Conservation (phyloP, 1,139 yeast genomes). For the Yamadazyma taylorii region DNA sequence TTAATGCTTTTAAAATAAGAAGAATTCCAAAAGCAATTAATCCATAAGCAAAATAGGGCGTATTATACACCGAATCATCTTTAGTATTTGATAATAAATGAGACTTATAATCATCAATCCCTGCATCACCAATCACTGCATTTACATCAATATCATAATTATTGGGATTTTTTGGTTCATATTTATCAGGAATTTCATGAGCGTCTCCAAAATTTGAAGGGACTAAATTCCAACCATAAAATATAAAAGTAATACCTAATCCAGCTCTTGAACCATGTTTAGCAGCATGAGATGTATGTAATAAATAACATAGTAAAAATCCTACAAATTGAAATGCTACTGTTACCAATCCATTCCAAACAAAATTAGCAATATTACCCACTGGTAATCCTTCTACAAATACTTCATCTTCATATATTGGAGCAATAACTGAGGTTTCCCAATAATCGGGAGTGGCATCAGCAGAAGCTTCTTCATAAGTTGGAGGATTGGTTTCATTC, state of each 20-base stretch:
- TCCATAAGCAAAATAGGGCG: slow-evolving; percentile 55
- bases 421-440: slow-evolving; percentile 86
- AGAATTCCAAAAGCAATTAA: slow-evolving; percentile 69
- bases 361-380: slow-evolving; percentile 83
- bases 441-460: slow-evolving; percentile 97
- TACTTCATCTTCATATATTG: slow-evolving; percentile 83
- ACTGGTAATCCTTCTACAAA: slow-evolving; percentile 96
- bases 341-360: slow-evolving; percentile 89
- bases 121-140: slow-evolving; percentile 35
- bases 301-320: slow-evolving; percentile 80
- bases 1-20: slow-evolving; percentile 62
- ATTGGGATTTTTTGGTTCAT: slow-evolving; percentile 58
- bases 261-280: slow-evolving; percentile 96
- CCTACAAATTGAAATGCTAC: slow-evolving; percentile 93
- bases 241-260: slow-evolving; percentile 78
- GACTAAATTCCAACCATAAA: slow-evolving; percentile 71
- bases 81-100: slow-evolving; percentile 26
- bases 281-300: slow-evolving; percentile 97
- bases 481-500: slow-evolving; percentile 68
- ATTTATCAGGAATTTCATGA: slow-evolving; percentile 36
- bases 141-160: slow-evolving; percentile 47
- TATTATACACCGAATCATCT: slow-evolving; percentile 17
- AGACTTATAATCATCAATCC: slow-evolving; percentile 48
- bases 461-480: slow-evolving; percentile 93
- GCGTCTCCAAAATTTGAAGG: slow-evolving; percentile 57